A percentile compares a stretch with the other conserved stretches of the same genome.
phyloP scores from a whole-genome alignment of 257 asterid species.

The Rehmannia glutinosa region DNA sequence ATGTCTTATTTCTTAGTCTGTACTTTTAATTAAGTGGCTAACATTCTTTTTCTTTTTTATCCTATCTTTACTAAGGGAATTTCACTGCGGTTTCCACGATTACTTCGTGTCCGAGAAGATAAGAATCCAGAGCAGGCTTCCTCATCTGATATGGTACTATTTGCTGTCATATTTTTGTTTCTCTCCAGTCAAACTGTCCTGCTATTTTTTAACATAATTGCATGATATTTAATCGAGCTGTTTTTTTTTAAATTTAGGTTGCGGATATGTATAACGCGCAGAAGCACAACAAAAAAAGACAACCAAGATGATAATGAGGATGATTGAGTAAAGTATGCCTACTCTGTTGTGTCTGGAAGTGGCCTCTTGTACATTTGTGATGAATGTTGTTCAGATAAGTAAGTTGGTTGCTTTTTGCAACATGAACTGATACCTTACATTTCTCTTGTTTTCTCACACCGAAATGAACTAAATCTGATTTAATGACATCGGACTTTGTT shows the following conservation, averaged over 20 bases:
- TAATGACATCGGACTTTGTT: too few species aligned
- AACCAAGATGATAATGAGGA: slow-evolving; percentile 55
- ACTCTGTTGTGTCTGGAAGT: slow-evolving; percentile 15
- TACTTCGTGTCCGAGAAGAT: slow-evolving; percentile 82
- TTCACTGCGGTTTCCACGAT: slow-evolving; percentile 84
- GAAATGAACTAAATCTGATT: too few species aligned
- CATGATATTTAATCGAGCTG: slow-evolving; percentile 6
- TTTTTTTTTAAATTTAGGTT: slow-evolving; percentile 40
- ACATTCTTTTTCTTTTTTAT: slow-evolving; percentile 10
- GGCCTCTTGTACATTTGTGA: slow-evolving; percentile 15
- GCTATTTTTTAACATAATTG: slow-evolving; percentile 3
- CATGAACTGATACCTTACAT: neutral
- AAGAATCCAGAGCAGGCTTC: slow-evolving; percentile 90
- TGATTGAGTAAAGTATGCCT: slow-evolving; percentile 32
- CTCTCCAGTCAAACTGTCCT: neutral
- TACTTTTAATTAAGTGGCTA: neutral
- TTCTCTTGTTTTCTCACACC: too few species aligned
- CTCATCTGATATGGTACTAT: slow-evolving; percentile 72
- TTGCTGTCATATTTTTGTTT: neutral
- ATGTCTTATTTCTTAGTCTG: neutral
- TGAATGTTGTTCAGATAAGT: slow-evolving; percentile 7
- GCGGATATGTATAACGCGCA: slow-evolving; percentile 81
- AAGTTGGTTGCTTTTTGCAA: slow-evolving; percentile 14
- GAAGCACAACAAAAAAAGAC: slow-evolving; percentile 47
- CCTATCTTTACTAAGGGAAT: slow-evolving; percentile 57